Evolutionary conservation across 1,139 yeast genomes (phyloP), one percentile per base, ranked within the genome.

Genomic region (Oligophagozyma castellii): DNA sequence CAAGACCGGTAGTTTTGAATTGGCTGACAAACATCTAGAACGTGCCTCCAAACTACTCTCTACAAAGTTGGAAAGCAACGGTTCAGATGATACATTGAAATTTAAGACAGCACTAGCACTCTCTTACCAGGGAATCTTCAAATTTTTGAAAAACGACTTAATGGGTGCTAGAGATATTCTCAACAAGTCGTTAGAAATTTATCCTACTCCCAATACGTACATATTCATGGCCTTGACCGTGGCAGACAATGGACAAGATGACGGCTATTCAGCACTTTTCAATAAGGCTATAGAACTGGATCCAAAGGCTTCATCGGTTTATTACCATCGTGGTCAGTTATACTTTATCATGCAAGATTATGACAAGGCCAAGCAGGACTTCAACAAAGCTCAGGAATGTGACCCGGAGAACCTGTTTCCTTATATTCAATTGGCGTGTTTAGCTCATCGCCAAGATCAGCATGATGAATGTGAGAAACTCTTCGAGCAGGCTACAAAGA

Each of bases 241-340:
- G 49, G 84, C 93, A 43, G 96, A 86, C 55, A 70, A 67, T 54
- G 77, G 65, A 48, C 73, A 67, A 38, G 78, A 93, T 24, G 65
- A 70, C 36, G 57, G 61, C 30, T 83, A 76, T 55, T 37, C 38
- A 29, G 42, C 41, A 14, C 39, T 40, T 33, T 83, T 86, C 48
- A 69, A 70, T 31, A 60, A 64, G 33, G 96, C 95, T 24, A 66
- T 73, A 40, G 61, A 65, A 36, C 53, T 77, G 42, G 75, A 79
- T 46, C 71, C 86, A 25, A 58, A 68, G 22, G 70, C 73, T 50
- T 72, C 93, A 21, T 95, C 86, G 53, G 70, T 78, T 40, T 79
- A 72, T 62, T 86, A 86, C 65, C 96, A 86, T 61, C 74, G 77
- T 51, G 96, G 93, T 40, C 96, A 86, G 66, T 68, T 84, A 52